These are phyloP conservation scores for Microcera coccophila DNA, from an alignment of 2,329 filamentous ascomycete genomes.

Conservation along the genomic window DNA sequence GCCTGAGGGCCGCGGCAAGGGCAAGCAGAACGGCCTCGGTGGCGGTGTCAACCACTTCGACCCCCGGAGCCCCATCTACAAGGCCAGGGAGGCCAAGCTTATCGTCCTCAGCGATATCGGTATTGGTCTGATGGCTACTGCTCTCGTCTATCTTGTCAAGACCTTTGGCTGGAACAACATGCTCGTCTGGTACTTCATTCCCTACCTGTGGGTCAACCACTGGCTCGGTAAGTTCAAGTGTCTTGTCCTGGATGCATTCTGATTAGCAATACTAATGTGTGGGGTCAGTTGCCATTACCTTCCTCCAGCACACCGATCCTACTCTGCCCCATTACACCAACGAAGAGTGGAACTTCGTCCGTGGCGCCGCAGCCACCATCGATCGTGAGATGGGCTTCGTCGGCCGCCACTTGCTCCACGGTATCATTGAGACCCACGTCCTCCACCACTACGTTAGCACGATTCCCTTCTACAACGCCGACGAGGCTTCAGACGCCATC, in stretches of 20 bases:
- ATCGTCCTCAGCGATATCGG: slow-evolving; percentile 86
- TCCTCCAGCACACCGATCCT: slow-evolving; percentile 94
- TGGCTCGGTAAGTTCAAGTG: slow-evolving; percentile 89
- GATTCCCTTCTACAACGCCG: slow-evolving; percentile 95
- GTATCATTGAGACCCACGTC: slow-evolving; percentile 96
- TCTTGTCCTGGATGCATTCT: neutral
- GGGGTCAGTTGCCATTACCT: slow-evolving; percentile 85
- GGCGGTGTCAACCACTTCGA: slow-evolving; percentile 93
- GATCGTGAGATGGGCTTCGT: slow-evolving; percentile 97
- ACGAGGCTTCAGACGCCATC: slow-evolving; percentile 91
- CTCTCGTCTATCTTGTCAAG: slow-evolving; percentile 66
- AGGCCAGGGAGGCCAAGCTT: slow-evolving; percentile 83
- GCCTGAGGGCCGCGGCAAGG: slow-evolving; percentile 85
- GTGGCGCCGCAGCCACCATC: slow-evolving; percentile 90
- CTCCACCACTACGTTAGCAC: slow-evolving; percentile 96
- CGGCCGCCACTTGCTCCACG: slow-evolving; percentile 84
- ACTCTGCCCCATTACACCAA: slow-evolving; percentile 87
- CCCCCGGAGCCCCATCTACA: slow-evolving; percentile 82
- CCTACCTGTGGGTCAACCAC: slow-evolving; percentile 98
- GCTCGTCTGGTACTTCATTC: slow-evolving; percentile 89
- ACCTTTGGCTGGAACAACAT: slow-evolving; percentile 83
- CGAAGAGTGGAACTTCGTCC: slow-evolving; percentile 86
- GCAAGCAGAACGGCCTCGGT: slow-evolving; percentile 79
- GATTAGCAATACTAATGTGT: neutral
- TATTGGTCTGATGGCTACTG: slow-evolving; percentile 57